These are phyloP conservation scores for Phaseolus coccineus DNA, from an alignment of 331 rosid species.

Conservation along the genomic window DNA sequence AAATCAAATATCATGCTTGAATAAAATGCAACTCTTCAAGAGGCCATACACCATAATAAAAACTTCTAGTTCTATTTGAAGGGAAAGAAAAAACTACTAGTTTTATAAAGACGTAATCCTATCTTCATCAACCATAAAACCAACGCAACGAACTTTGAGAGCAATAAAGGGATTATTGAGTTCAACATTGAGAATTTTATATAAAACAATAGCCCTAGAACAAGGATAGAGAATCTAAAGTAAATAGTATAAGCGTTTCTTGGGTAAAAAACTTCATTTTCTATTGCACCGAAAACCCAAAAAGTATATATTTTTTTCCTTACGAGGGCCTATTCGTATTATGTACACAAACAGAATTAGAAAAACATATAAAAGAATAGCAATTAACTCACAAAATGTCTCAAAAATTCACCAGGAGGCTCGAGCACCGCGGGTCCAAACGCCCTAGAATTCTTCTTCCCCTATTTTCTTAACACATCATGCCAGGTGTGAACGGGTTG, in stretches of 20 bases:
- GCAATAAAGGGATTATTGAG: neutral
- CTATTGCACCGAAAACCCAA: neutral
- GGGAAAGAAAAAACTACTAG: neutral
- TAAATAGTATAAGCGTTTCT: neutral
- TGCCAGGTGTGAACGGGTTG: constrained; percentile 28
- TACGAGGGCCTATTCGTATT: neutral
- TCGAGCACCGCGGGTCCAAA: neutral
- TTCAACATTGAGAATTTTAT: neutral
- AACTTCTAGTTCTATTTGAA: no score
- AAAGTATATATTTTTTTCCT: neutral
- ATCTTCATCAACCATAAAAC: neutral
- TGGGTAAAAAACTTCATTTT: neutral
- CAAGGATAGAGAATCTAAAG: neutral
- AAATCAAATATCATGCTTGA: no score
- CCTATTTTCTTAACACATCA: constrained; percentile 32
- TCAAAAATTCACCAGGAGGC: constrained; percentile 20
- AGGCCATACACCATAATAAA: no score
- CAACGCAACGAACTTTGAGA: neutral
- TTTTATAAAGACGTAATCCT: neutral
- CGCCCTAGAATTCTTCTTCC: constrained; percentile 32
- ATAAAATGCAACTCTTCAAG: no score
- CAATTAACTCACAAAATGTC: constrained; percentile 13
- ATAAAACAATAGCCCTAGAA: neutral
- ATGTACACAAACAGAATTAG: constrained; percentile 6
- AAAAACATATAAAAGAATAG: constrained; percentile 13